Evolutionary conservation across 208 protist species (phyloP), one percentile per base, ranked within the genome.

Genomic region (Porcisia hertigi): DNA sequence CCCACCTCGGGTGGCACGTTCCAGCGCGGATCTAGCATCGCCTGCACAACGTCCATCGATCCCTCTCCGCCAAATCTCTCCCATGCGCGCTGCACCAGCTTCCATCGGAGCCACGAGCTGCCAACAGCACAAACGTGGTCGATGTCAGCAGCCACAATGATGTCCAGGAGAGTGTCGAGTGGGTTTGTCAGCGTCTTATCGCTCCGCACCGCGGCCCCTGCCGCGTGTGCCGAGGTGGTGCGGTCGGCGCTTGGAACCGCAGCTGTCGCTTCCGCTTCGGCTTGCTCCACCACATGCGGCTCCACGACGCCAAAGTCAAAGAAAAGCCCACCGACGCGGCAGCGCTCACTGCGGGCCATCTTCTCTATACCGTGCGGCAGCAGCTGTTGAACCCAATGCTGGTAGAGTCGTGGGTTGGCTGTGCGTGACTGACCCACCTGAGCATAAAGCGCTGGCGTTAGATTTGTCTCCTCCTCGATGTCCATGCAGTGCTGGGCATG

Each of bases 121-220:
- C 82, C 80, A 12, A 94, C 80, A 8, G 92, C 86, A 81, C 89
- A 88, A 12, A 94, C 75, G 60, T 92, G 86, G 74, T 94, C 90
- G 67, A 94, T 86, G 52, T 84, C 87, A 4, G 78, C 80, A 47
- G 79, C 81, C 11, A 74, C 65, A 63, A 94, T 81, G 62, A 80
- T 79, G 64, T 92, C 80, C n/a, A 91, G 39, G 16, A 94, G 84
- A 8, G 80, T 79, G 71, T 92, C 88, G 16, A 94, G 54, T 1
- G 89, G 89, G 71, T 91, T 85, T 55, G 47, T 59, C 47, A 67
- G 59, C 45, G 57, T n/a, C 47, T 60, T 69, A 30, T 72, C 57
- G 43, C 58, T 8, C 9, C 54, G 18, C 43, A 30, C 1, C 6
- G 34, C 36, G 62, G 67, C 5, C 23, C 52, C 30, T 16, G 69